Evolutionary conservation across 129 eudicot species (phyloP).

Genomic region (Calendula officinalis): DNA sequence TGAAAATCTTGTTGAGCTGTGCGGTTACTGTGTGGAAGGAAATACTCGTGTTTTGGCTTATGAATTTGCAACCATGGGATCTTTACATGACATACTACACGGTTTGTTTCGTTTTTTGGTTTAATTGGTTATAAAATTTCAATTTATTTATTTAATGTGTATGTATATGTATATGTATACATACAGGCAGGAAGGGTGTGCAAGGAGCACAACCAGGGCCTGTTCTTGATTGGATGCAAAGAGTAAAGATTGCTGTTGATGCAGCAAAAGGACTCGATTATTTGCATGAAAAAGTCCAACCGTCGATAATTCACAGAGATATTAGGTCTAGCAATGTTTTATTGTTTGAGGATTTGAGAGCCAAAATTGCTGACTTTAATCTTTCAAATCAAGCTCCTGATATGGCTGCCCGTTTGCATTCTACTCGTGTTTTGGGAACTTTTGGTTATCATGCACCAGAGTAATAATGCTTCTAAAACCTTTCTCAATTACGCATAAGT

Average conservation of each 20-base stretch:
- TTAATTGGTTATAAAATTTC: background rate
- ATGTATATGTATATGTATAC: background rate
- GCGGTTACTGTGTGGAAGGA: slow-evolving; percentile 56
- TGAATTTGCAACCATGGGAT: slow-evolving; percentile 65
- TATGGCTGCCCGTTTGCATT: slow-evolving; percentile 96
- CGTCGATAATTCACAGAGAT: slow-evolving; percentile 80
- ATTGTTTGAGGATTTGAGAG: slow-evolving; percentile 74
- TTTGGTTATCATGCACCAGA: slow-evolving; percentile 97
- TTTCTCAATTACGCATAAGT: background rate
- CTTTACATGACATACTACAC: slow-evolving; percentile 57
- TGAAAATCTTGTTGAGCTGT: slow-evolving; percentile 52
- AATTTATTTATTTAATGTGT: no score
- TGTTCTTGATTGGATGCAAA: slow-evolving; percentile 83
- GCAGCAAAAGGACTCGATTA: slow-evolving; percentile 95
- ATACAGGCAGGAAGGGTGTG: slow-evolving; percentile 85
- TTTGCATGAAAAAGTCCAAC: slow-evolving; percentile 84
- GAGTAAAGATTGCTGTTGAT: slow-evolving; percentile 87
- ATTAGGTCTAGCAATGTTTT: slow-evolving; percentile 94
- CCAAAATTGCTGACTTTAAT: slow-evolving; percentile 90
- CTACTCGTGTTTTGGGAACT: slow-evolving; percentile 87
- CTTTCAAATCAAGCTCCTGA: slow-evolving; percentile 91
- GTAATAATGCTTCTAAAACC: slow-evolving; percentile 35
- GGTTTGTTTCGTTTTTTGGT: slow-evolving; percentile 22
- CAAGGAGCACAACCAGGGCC: slow-evolving; percentile 99
- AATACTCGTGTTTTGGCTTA: slow-evolving; percentile 47